A percentile compares a stretch with the other conserved stretches of the same genome.
Evolutionary conservation across 2,329 filamentous ascomycete species (phyloP).

Genomic region (Hypoxylon sp.): DNA sequence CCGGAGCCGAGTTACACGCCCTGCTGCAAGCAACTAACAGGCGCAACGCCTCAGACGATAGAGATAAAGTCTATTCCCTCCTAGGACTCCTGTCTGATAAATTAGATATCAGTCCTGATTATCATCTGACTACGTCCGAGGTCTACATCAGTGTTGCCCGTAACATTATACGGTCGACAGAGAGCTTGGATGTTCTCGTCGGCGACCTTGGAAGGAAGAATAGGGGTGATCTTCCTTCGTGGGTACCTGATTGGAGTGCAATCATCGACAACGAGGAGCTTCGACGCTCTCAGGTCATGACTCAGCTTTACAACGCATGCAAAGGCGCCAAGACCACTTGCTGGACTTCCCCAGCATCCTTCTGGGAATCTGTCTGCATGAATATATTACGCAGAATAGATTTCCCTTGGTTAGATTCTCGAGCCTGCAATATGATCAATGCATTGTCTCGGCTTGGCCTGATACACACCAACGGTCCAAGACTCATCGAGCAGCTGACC

Average conservation of each 20-base stretch:
- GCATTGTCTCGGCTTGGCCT: not conserved
- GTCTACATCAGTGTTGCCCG: not conserved
- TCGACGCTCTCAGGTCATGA: not conserved
- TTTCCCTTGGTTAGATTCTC: not conserved
- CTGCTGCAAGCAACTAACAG: too few species aligned
- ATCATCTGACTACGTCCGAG: not conserved
- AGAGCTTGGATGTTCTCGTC: not conserved
- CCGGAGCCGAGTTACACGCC: too few species aligned
- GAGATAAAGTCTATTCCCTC: not conserved
- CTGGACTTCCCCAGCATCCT: not conserved
- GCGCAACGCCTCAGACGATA: not conserved
- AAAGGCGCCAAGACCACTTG: not conserved
- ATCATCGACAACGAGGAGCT: not conserved
- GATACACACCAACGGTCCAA: too few species aligned
- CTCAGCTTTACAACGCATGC: not conserved
- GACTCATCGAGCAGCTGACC: too few species aligned
- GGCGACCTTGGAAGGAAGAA: not conserved
- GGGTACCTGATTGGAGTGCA: not conserved
- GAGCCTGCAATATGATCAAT: not conserved
- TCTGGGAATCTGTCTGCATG: not conserved
- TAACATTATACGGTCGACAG: not conserved
- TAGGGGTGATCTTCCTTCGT: not conserved
- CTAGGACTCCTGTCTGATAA: not conserved
- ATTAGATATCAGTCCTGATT: not conserved
- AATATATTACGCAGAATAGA: not conserved